These are phyloP conservation scores for Arctium lappa DNA, from an alignment of 129 eudicot genomes.

Conservation along the genomic window DNA sequence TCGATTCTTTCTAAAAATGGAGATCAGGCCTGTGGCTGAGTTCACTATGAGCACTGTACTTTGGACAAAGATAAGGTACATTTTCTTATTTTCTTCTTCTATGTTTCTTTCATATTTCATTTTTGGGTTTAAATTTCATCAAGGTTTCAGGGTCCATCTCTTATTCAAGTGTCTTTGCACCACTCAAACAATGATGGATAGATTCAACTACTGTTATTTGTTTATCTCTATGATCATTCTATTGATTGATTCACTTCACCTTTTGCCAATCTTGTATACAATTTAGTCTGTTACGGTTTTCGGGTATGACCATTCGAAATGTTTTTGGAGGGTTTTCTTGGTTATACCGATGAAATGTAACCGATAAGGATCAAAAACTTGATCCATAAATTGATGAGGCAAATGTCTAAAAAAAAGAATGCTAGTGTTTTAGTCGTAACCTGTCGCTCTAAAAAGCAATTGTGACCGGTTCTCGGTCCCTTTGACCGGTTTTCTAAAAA, in stretches of 20 bases:
- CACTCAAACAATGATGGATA: not conserved
- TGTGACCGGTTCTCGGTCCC: too few species aligned
- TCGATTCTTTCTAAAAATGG: too few species aligned
- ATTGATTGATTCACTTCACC: too few species aligned
- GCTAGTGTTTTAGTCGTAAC: too few species aligned
- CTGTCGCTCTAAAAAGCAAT: too few species aligned
- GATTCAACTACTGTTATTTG: not conserved
- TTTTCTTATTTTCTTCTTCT: not conserved
- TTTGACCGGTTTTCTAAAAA: too few species aligned
- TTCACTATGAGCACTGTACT: not conserved
- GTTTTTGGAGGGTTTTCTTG: not conserved
- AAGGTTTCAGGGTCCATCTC: not conserved
- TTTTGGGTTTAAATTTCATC: not conserved
- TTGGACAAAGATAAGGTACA: not conserved
- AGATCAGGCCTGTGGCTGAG: not conserved
- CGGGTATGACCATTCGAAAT: too few species aligned
- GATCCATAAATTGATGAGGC: not conserved
- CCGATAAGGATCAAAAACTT: not conserved
- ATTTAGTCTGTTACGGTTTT: too few species aligned
- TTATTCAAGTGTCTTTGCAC: not conserved
- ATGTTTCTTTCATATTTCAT: not conserved
- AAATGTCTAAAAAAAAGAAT: not conserved
- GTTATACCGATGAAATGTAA: not conserved
- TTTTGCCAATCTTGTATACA: too few species aligned
- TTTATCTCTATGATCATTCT: not conserved